A percentile compares a stretch with the other conserved stretches of the same genome.
These are phyloP conservation scores for Euphrasia confusa DNA, from an alignment of 257 asterid species.

Conservation along the genomic window DNA sequence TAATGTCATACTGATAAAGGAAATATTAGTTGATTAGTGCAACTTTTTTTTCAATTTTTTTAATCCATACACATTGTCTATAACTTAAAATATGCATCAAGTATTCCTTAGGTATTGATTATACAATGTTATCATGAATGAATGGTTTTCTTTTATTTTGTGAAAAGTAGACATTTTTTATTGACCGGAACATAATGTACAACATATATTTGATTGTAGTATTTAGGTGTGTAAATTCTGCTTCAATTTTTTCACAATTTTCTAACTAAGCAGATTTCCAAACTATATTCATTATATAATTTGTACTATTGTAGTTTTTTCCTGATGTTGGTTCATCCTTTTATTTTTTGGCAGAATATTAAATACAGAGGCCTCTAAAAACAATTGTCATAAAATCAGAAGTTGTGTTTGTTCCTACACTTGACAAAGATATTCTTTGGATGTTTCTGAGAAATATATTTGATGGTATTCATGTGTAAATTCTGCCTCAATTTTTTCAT, in stretches of 20 bases:
- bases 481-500: not conserved
- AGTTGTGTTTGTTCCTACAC: slow-evolving; percentile 96
- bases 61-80: not conserved
- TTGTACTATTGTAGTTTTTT: not conserved
- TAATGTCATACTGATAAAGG: no score
- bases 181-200: not conserved
- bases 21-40: no score
- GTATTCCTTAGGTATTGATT: no score
- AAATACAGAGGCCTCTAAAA: slow-evolving; percentile 89
- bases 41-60: no score
- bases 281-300: slow-evolving; percentile 9
- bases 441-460: slow-evolving; percentile 72
- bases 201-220: slow-evolving; percentile 73
- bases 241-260: not conserved
- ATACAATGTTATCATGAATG: slow-evolving; percentile 51
- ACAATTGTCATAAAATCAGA: slow-evolving; percentile 92
- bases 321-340: slow-evolving; percentile 17
- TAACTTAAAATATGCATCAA: not conserved
- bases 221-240: slow-evolving; percentile 62
- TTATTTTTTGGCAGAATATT: slow-evolving; percentile 24
- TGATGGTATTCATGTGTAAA: slow-evolving; percentile 76
- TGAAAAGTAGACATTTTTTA: not conserved
- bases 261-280: slow-evolving; percentile 8
- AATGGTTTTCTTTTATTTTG: slow-evolving; percentile 17
- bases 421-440: slow-evolving; percentile 79